These are phyloP conservation scores for Alternaria infectoria DNA, from an alignment of 2,329 filamentous ascomycete species.

Conservation along the genomic window DNA sequence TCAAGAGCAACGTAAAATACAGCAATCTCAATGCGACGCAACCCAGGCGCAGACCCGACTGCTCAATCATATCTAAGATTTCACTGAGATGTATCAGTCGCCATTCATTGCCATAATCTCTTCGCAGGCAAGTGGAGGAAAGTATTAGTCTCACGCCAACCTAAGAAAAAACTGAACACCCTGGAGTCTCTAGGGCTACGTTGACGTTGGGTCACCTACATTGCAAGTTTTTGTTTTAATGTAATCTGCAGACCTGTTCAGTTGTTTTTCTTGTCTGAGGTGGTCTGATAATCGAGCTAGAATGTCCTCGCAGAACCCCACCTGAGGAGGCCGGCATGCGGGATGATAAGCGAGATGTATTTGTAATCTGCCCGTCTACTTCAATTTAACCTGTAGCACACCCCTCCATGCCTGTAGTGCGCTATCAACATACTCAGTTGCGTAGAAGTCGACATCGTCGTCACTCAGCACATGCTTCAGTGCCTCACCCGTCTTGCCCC, in stretches of 20 bases:
- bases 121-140: neutral
- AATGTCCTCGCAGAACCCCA: neutral
- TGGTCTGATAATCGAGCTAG: neutral
- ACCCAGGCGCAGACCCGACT: neutral
- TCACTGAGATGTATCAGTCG: neutral
- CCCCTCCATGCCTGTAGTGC: slow-evolving; percentile 39
- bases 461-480: slow-evolving; percentile 28
- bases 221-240: neutral
- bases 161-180: neutral
- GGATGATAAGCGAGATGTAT: neutral
- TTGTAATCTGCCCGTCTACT: slow-evolving; percentile 19
- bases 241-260: neutral
- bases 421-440: slow-evolving; percentile 40
- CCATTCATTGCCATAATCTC: neutral
- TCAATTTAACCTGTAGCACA: slow-evolving; percentile 42
- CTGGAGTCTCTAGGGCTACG: neutral
- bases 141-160: neutral
- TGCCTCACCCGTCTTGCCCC: slow-evolving; percentile 31
- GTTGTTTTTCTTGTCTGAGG: no score
- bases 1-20: neutral
- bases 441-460: slow-evolving; percentile 32
- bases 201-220: neutral
- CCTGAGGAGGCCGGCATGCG: neutral
- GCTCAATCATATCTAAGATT: neutral
- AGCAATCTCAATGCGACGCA: neutral